These are phyloP conservation scores for Cladosporium sp. DNA, from an alignment of 2,329 filamentous ascomycete genomes.

Conservation along the genomic window DNA sequence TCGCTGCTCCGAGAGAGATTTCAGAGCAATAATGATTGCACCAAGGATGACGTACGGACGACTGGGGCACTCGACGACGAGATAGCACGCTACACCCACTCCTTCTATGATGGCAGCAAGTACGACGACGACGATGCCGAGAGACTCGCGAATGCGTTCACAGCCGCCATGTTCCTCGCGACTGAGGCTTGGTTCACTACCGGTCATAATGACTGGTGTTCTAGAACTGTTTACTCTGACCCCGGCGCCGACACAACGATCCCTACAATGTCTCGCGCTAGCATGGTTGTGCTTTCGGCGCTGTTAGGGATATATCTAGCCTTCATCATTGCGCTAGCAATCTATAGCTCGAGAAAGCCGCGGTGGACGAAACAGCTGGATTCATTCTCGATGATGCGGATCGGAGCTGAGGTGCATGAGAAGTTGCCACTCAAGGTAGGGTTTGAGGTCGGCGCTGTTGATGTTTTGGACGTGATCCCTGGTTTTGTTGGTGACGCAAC, in stretches of 20 bases:
- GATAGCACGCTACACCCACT: neutral
- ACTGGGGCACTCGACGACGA: neutral
- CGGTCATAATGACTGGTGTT: no score
- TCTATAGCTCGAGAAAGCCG: neutral
- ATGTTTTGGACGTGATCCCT: neutral
- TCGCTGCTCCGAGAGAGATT: no score
- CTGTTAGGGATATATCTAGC: neutral
- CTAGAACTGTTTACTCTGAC: neutral
- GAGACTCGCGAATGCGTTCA: conserved; percentile 12
- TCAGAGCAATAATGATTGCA: no score
- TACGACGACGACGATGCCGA: no score
- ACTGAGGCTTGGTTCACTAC: neutral
- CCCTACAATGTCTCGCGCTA: neutral
- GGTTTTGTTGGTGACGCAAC: neutral
- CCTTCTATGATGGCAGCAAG: neutral
- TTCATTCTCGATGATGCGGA: neutral
- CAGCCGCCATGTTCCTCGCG: conserved; percentile 15
- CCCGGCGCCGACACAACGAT: neutral
- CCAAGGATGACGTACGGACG: neutral
- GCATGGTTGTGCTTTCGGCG: neutral
- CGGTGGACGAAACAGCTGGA: neutral
- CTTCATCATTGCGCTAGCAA: neutral
- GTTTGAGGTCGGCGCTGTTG: neutral
- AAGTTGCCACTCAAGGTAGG: neutral
- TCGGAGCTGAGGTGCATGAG: neutral